phyloP scores from a whole-genome alignment of 257 asterid genomes.

The Anisodus acutangulus region DNA sequence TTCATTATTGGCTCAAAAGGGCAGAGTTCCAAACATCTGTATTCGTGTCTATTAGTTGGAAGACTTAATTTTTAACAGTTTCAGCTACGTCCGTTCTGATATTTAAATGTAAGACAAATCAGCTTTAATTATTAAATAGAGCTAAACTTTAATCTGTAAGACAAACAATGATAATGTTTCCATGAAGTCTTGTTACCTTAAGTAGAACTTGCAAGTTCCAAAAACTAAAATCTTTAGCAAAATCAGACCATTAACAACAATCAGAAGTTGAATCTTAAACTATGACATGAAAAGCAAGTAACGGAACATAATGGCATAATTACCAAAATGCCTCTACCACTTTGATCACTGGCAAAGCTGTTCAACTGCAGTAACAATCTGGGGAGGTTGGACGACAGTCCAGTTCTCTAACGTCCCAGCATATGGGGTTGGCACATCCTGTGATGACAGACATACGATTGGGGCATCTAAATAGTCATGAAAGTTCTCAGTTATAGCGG shows the following conservation, averaged over 20 bases:
- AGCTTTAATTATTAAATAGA: not conserved
- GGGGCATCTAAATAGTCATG: constrained; percentile 83
- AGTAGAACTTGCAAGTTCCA: constrained; percentile 2
- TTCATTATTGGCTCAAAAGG: not conserved
- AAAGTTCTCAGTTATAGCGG: constrained; percentile 71
- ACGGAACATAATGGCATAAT: not conserved
- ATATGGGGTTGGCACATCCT: constrained; percentile 89
- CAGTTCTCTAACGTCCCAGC: constrained; percentile 77
- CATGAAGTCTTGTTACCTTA: not conserved
- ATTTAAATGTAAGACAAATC: not conserved
- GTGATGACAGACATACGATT: constrained; percentile 75
- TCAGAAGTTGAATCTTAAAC: not conserved
- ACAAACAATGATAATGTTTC: not conserved
- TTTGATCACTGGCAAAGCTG: constrained; percentile 62
- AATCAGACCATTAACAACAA: not conserved
- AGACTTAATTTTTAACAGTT: not conserved
- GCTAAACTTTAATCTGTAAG: not conserved
- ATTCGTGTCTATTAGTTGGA: not conserved
- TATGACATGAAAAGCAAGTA: not conserved
- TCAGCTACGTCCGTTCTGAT: not conserved
- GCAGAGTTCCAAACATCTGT: not conserved
- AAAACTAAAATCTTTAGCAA: not conserved
- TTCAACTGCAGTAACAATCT: constrained; percentile 83
- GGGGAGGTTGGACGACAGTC: constrained; percentile 87
- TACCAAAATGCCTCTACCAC: not conserved